phyloP scores from a whole-genome alignment of 2,329 filamentous ascomycete genomes.

The Hymenoscyphus fructigenus region DNA sequence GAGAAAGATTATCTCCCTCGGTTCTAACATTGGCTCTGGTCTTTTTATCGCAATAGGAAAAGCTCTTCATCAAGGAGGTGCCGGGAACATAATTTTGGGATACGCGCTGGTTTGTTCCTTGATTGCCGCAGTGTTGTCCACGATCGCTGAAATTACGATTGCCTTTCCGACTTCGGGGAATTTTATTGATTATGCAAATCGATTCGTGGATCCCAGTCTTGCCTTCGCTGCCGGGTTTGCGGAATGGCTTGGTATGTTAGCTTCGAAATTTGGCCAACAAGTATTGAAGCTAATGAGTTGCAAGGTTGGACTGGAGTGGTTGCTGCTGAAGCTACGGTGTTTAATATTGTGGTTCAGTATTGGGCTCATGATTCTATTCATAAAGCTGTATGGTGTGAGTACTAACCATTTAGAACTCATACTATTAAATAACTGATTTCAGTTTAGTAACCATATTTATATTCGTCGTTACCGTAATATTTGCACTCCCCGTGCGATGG shows the following conservation, averaged over 20 bases:
- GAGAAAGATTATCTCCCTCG: conserved; percentile 31
- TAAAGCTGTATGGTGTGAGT: conserved; percentile 21
- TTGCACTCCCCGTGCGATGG: conserved; percentile 21
- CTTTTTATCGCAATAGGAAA: conserved; percentile 47
- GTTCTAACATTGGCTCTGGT: conserved; percentile 45
- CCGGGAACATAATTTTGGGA: conserved; percentile 42
- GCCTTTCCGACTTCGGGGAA: conserved; percentile 41
- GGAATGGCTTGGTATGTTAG: conserved; percentile 30
- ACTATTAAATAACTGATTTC: not conserved
- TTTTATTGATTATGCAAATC: conserved; percentile 21
- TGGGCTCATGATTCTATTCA: conserved; percentile 25
- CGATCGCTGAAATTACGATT: conserved; percentile 42
- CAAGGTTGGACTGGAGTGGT: conserved; percentile 31
- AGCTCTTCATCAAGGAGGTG: conserved; percentile 43
- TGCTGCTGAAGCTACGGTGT: conserved; percentile 30
- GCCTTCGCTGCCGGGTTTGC: conserved; percentile 35
- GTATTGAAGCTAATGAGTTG: not conserved
- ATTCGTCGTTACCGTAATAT: conserved; percentile 20
- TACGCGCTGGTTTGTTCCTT: conserved; percentile 47
- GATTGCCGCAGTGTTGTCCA: conserved; percentile 47
- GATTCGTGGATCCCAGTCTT: conserved; percentile 20
- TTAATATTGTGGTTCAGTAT: conserved; percentile 29
- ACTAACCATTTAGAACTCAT: not conserved
- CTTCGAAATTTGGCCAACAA: not conserved
- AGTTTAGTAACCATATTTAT: conserved; percentile 23